Percentiles rank a stretch among this genome's conserved stretches.
Conservation (phyloP, 257 asterid species). For the Capsicum rhomboideum region DNA sequence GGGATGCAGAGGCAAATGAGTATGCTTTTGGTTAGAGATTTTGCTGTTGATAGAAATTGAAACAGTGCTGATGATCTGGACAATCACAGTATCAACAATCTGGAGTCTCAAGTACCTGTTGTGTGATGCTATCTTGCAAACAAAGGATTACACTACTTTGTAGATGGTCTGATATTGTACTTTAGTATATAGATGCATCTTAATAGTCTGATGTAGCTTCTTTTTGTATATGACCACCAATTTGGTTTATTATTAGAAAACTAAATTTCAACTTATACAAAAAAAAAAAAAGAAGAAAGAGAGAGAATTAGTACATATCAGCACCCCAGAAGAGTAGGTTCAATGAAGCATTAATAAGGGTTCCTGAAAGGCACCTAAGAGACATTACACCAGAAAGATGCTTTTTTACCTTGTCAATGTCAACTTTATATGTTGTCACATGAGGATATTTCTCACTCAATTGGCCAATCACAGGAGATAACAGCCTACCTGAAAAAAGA, state of each 20-base stretch:
- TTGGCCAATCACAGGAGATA: slow-evolving; percentile 74
- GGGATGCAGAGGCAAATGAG: background rate
- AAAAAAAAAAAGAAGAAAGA: too few relatives aligned
- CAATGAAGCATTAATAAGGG: background rate
- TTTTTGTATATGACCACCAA: background rate
- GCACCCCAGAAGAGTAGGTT: background rate
- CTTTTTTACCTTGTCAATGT: slow-evolving; percentile 72
- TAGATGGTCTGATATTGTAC: background rate
- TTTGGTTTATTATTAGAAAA: background rate
- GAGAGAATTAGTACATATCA: background rate
- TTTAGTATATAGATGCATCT: background rate
- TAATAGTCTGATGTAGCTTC: background rate
- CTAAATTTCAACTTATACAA: background rate
- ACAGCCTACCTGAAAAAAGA: slow-evolving; percentile 53
- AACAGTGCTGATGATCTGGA: background rate
- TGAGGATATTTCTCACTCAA: slow-evolving; percentile 86
- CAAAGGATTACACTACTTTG: background rate
- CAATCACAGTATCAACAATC: background rate
- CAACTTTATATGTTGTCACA: slow-evolving; percentile 79
- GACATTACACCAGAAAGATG: background rate
- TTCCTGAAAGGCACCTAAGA: background rate
- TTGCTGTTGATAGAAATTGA: background rate
- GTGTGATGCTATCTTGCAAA: background rate
- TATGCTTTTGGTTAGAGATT: background rate
- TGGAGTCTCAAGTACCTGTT: background rate